Percentiles rank a stretch among this genome's conserved stretches.
Evolutionary conservation across 805 yeast species (phyloP).

Genomic region (Nakazawaea wickerhamii): DNA sequence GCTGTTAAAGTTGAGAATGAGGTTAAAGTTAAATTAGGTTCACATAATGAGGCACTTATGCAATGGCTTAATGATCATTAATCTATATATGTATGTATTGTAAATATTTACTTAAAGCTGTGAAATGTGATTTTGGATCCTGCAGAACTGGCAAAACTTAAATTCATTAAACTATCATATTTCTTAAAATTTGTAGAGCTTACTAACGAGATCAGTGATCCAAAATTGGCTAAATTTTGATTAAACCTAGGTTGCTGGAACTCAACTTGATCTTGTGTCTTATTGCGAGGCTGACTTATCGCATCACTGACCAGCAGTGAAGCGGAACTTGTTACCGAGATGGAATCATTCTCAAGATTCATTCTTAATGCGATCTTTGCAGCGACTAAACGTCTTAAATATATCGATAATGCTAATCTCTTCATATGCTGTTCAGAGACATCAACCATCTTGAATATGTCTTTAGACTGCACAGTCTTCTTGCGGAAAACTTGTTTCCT

Average conservation of each 20-base stretch:
- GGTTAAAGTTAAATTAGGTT: conserved; percentile 21
- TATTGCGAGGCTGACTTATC: too few relatives aligned
- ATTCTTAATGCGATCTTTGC: conserved; percentile 24
- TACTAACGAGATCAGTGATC: not conserved
- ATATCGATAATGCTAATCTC: conserved; percentile 25
- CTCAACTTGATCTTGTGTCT: not conserved
- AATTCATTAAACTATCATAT: conserved; percentile 2
- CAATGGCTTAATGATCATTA: conserved; percentile 7
- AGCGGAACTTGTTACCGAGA: not conserved
- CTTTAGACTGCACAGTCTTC: conserved; percentile 16
- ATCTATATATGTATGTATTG: not conserved
- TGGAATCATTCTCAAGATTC: conserved; percentile 17
- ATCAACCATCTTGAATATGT: conserved; percentile 18
- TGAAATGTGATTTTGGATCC: conserved; percentile 5
- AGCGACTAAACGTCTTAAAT: conserved; percentile 26
- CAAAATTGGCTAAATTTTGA: not conserved
- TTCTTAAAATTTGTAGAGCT: not conserved
- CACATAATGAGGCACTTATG: conserved; percentile 19
- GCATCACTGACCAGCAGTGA: not conserved
- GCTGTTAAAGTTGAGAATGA: conserved; percentile 16
- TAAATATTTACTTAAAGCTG: conserved; percentile 4
- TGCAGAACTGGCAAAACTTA: conserved; percentile 6
- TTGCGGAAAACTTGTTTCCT: conserved; percentile 17
- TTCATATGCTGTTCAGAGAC: conserved; percentile 13
- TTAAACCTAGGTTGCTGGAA: not conserved